These are phyloP conservation scores for Rhizopogon parksii DNA, from an alignment of 1,284 basidiomycete genomes.

Conservation along the genomic window DNA sequence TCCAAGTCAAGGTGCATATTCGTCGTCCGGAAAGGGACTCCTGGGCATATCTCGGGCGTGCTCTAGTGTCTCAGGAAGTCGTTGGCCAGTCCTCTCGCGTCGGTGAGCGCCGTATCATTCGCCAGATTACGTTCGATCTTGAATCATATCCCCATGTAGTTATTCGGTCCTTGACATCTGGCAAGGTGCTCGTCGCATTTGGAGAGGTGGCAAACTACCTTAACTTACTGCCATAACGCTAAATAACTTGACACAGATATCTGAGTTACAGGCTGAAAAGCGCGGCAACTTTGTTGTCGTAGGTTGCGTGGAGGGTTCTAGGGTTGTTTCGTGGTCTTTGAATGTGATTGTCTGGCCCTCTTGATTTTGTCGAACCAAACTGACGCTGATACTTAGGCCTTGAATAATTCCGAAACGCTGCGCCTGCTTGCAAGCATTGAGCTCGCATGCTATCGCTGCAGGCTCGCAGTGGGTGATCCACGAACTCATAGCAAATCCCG, in stretches of 20 bases:
- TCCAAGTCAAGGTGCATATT: conserved; percentile 78
- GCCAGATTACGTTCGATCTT: conserved; percentile 3
- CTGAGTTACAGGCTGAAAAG: conserved; percentile 73
- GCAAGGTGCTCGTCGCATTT: conserved; percentile 64
- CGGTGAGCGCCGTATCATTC: conserved; percentile 40
- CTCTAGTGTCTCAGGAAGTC: conserved; percentile 64
- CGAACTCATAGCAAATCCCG: conserved; percentile 54
- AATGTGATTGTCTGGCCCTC: conserved; percentile 44
- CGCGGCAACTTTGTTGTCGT: conserved; percentile 79
- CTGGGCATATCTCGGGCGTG: conserved; percentile 76
- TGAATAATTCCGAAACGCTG: conserved; percentile 74
- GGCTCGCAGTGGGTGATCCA: conserved; percentile 57
- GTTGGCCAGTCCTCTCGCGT: conserved; percentile 67
- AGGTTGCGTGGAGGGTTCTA: conserved; percentile 61
- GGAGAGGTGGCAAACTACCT: conserved; percentile 44
- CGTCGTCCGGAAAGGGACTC: conserved; percentile 67
- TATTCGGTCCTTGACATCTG: conserved; percentile 55
- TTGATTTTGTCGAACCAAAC: conserved; percentile 8
- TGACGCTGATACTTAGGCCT: conserved; percentile 39
- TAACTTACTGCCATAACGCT: conserved; percentile 7
- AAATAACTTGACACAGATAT: conserved; percentile 35
- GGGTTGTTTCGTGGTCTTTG: conserved; percentile 77
- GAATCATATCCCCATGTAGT: conserved; percentile 37
- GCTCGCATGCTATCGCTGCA: conserved; percentile 70
- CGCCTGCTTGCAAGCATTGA: conserved; percentile 74